A percentile compares a stretch with the other conserved stretches of the same genome.
These are phyloP conservation scores for Panicum miliaceum DNA, from an alignment of 176 grass and related monocot genomes.

Conservation along the genomic window DNA sequence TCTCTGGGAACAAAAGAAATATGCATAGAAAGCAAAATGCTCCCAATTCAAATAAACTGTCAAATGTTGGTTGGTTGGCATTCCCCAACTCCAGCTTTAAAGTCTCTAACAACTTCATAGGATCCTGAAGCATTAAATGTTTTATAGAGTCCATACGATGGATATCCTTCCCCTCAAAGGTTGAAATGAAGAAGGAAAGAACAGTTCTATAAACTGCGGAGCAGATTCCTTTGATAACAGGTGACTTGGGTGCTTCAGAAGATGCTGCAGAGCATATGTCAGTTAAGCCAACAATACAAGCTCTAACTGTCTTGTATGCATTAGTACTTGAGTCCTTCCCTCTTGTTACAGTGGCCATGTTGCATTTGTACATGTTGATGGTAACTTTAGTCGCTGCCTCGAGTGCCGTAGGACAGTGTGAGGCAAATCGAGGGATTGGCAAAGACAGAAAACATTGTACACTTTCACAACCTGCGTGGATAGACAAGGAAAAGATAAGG, in stretches of 20 bases:
- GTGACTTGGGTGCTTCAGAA: conserved; percentile 71
- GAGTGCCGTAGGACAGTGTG: conserved; percentile 84
- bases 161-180: conserved; percentile 86
- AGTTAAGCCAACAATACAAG: conserved; percentile 81
- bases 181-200: conserved; percentile 86
- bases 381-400: conserved; percentile 85
- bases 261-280: conserved; percentile 88
- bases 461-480: conserved; percentile 69
- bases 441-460: conserved; percentile 79
- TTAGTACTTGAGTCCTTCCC: conserved; percentile 55
- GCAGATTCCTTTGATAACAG: conserved; percentile 84
- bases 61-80: conserved; percentile 46
- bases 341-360: conserved; percentile 66
- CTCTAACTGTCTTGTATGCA: conserved; percentile 69
- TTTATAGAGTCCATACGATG: conserved; percentile 57
- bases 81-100: conserved; percentile 61
- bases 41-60: conserved; percentile 74
- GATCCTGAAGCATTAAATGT: conserved; percentile 61
- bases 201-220: conserved; percentile 68
- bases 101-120: conserved; percentile 56
- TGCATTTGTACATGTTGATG: conserved; percentile 90
- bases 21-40: conserved; percentile 77
- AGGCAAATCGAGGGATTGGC: conserved; percentile 84
- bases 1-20: conserved; percentile 82
- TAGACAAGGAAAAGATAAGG: conserved; percentile 35